Base-by-base conservation (phyloP, 768 basidiomycete genomes). In the Terana coerulea region DNA sequence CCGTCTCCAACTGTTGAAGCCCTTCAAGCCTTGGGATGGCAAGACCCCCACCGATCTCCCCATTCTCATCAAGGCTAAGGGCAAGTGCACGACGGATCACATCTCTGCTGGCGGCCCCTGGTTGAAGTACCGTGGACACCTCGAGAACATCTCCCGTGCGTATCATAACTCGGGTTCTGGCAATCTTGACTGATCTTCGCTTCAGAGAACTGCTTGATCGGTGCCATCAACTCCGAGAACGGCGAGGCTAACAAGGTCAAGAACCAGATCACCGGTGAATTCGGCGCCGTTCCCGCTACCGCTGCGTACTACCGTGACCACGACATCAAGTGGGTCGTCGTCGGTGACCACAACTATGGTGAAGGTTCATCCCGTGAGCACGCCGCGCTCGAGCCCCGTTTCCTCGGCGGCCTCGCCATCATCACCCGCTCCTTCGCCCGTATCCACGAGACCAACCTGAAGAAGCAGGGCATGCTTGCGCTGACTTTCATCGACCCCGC, bases 381-480 rank as follows among this genome's bases (percentile, higher is more conserved):
- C 72, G 95, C 95, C 59, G 94, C 94, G 22, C 87, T 97, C 49
- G 94, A 95, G 72, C 94, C 94, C 22, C 86, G 94, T 45, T 97
- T 81, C 81, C 87, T 97, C 53, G 94, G 93, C 55, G 95, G 95
- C 56, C 78, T 93, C 51, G 95, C 95, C 25, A 90, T 98, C 76
- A 95, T 99, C 70, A 88, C 88, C 67, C 84, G 93, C 68, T 94
- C 91, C 29, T 98, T 98, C 71, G 95, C 95, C 47, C 92, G 95
- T 72, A 98, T 98, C 73, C 95, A 95, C 73, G 94, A 91, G 76
- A 92, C 92, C 66, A 94, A 95, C 79, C 75, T 94, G 83, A 98
- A 98, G 88, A 98, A 98, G 83, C 95, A 98, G 76, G 94, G 94
- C 61, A 94, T 95, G 91, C 90, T 98, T 56, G 94, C 94, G 2